Conservation (phyloP, 495 filamentous ascomycete genomes). For the Xylaria longipes region DNA sequence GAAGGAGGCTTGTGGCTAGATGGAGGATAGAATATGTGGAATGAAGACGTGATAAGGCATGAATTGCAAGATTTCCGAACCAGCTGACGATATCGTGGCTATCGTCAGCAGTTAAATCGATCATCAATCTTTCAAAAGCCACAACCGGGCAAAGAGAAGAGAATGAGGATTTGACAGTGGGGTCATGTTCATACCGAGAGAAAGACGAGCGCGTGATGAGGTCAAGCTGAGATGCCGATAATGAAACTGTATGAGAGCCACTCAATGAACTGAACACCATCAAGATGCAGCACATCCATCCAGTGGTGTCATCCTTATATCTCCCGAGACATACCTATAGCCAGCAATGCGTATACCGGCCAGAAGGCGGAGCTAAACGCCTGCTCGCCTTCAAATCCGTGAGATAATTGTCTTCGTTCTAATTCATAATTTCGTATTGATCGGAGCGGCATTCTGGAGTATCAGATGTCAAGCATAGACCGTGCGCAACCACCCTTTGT, state of each 20-base stretch:
- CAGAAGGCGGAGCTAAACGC: neutral
- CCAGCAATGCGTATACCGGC: neutral
- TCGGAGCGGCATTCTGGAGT: neutral
- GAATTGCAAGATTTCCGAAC: neutral
- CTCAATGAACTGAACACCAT: neutral
- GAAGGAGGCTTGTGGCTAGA: neutral
- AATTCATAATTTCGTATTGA: constrained; percentile 16
- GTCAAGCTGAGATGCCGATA: neutral
- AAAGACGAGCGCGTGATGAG: neutral
- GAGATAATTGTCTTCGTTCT: constrained; percentile 4
- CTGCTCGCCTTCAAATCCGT: neutral
- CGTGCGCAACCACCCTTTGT: neutral
- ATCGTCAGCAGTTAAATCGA: neutral
- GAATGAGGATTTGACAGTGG: neutral
- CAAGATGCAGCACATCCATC: neutral
- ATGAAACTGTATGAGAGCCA: neutral
- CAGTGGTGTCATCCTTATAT: neutral
- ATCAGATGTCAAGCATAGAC: neutral
- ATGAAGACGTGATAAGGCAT: neutral
- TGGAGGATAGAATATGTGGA: neutral
- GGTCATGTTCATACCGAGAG: neutral
- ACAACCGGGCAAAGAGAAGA: neutral
- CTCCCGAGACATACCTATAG: neutral
- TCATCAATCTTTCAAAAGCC: neutral
- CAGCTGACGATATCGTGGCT: neutral